phyloP scores from a whole-genome alignment of 2,329 filamentous ascomycete genomes.

The Fusarium hostae region DNA sequence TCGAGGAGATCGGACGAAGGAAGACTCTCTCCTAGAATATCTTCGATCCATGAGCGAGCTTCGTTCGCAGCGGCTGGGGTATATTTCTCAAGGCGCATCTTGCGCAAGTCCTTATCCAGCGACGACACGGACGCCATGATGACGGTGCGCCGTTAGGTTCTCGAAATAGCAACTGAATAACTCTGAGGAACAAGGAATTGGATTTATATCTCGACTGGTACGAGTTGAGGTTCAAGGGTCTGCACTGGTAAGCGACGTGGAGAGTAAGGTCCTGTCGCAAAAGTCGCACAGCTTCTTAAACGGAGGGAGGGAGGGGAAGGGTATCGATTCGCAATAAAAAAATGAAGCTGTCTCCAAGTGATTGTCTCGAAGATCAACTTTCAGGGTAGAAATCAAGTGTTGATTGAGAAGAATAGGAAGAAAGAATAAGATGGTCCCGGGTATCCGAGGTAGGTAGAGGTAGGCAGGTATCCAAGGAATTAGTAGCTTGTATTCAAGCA shows the following conservation, averaged over 20 bases:
- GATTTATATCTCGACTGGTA: slow-evolving; percentile 1
- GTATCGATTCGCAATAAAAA: slow-evolving; percentile 31
- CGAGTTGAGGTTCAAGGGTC: not conserved
- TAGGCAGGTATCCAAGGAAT: slow-evolving; percentile 16
- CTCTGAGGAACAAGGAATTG: not conserved
- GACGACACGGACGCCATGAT: slow-evolving; percentile 93
- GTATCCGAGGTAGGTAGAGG: slow-evolving; percentile 27
- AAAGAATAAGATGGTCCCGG: slow-evolving; percentile 15
- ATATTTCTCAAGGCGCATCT: slow-evolving; percentile 90
- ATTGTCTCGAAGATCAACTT: not conserved
- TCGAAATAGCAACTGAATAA: not conserved
- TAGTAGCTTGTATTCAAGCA: slow-evolving; percentile 2
- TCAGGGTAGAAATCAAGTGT: slow-evolving; percentile 5
- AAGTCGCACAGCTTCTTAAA: slow-evolving; percentile 2
- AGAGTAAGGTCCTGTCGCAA: not conserved
- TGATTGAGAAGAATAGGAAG: slow-evolving; percentile 7
- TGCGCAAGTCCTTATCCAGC: slow-evolving; percentile 94
- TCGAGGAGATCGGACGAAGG: slow-evolving; percentile 82
- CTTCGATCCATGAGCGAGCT: slow-evolving; percentile 86
- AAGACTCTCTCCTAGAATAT: slow-evolving; percentile 78
- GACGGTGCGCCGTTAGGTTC: slow-evolving; percentile 20
- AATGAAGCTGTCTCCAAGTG: slow-evolving; percentile 3
- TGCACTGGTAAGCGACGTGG: not conserved
- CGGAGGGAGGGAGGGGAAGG: slow-evolving; percentile 2
- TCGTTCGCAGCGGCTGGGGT: slow-evolving; percentile 91